These are phyloP conservation scores for Aspergillus sp. DNA, from an alignment of 2,329 filamentous ascomycete genomes.

Conservation along the genomic window DNA sequence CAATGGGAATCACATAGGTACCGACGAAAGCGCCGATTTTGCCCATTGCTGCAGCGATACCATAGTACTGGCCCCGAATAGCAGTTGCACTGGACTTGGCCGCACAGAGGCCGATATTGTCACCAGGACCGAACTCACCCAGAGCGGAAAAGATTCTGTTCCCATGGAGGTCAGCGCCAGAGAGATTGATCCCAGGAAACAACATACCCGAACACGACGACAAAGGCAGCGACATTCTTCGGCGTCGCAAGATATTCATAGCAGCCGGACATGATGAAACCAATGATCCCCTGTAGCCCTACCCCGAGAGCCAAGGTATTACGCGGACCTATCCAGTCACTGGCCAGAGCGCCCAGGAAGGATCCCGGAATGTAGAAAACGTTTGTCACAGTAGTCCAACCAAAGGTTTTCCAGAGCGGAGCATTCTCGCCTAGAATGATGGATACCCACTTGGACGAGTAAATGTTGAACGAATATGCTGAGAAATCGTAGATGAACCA, in stretches of 20 bases:
- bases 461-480: constrained; percentile 80
- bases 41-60: constrained; percentile 45
- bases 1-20: constrained; percentile 75
- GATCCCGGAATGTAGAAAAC: constrained; percentile 86
- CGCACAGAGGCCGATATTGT: constrained; percentile 86
- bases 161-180: neutral
- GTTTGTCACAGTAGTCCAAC: constrained; percentile 86
- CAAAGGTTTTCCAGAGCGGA: constrained; percentile 73
- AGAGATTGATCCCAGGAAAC: neutral
- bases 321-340: constrained; percentile 75
- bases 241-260: constrained; percentile 68
- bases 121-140: constrained; percentile 79
- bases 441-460: constrained; percentile 61
- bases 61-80: constrained; percentile 74
- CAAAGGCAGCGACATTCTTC: constrained; percentile 68
- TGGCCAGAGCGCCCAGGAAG: constrained; percentile 70
- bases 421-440: constrained; percentile 61
- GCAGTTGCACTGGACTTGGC: constrained; percentile 86
- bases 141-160: constrained; percentile 67
- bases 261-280: constrained; percentile 83
- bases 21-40: constrained; percentile 72
- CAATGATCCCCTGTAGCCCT: constrained; percentile 68
- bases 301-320: constrained; percentile 72
- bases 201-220: constrained; percentile 67
- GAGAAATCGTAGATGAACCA: constrained; percentile 92